These are phyloP conservation scores for Barnettozyma sucrosica DNA, from an alignment of 805 yeast species.

Conservation along the genomic window DNA sequence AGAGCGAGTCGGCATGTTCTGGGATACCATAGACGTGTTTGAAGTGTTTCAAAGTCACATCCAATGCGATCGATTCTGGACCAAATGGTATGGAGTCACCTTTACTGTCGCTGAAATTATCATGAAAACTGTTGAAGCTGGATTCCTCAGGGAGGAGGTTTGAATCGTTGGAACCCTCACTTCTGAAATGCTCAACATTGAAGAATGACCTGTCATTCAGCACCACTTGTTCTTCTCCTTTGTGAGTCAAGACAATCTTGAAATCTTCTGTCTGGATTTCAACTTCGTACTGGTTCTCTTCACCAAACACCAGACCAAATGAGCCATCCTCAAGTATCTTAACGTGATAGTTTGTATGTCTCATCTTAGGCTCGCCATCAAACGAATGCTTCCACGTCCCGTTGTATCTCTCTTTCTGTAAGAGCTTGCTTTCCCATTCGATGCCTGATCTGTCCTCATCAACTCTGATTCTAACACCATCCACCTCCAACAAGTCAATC, in stretches of 20 bases:
- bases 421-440: conserved; percentile 19
- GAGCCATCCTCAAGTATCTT: conserved; percentile 19
- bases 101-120: conserved; percentile 60
- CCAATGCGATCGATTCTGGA: conserved; percentile 86
- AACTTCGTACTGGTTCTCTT: conserved; percentile 34
- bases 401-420: conserved; percentile 48
- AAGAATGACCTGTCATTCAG: conserved; percentile 67
- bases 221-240: conserved; percentile 42
- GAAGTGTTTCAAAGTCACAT: conserved; percentile 58
- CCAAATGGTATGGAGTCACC: conserved; percentile 69
- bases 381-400: conserved; percentile 60
- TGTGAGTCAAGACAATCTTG: conserved; percentile 40
- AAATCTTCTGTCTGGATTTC: conserved; percentile 44
- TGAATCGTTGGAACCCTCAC: conserved; percentile 33
- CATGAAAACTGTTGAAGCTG: conserved; percentile 61
- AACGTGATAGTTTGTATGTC: conserved; percentile 10
- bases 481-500: conserved; percentile 49
- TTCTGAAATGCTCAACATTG: conserved; percentile 79
- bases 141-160: conserved; percentile 55
- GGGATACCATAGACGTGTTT: conserved; percentile 87
- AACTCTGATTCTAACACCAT: conserved; percentile 53
- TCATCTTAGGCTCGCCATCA: conserved; percentile 23
- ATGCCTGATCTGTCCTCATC: conserved; percentile 50
- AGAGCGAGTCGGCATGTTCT: conserved; percentile 83
- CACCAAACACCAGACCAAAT: conserved; percentile 33